Conservation (phyloP, 2,329 filamentous ascomycete genomes). For the Cadophora sp. region DNA sequence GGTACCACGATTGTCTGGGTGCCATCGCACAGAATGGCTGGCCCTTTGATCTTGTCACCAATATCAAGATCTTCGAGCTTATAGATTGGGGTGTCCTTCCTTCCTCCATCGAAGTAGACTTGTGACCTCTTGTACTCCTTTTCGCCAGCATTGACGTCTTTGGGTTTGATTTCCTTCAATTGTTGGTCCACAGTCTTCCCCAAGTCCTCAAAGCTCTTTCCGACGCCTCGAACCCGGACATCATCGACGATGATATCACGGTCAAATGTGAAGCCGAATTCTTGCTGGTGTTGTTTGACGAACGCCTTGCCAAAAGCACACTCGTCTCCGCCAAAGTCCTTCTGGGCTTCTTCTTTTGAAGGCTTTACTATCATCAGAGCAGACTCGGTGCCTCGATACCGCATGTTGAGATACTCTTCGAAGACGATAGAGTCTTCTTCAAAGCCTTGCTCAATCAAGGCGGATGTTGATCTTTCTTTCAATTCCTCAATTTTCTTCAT, state of each 20-base stretch:
- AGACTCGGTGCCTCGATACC: slow-evolving; percentile 89
- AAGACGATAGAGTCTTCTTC: slow-evolving; percentile 75
- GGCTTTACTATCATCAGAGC: slow-evolving; percentile 89
- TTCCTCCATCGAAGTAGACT: slow-evolving; percentile 86
- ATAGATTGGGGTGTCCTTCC: slow-evolving; percentile 80
- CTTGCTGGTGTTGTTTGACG: slow-evolving; percentile 84
- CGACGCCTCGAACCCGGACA: slow-evolving; percentile 85
- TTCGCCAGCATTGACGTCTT: slow-evolving; percentile 48
- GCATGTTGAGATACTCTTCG: slow-evolving; percentile 93
- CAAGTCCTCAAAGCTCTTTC: slow-evolving; percentile 81
- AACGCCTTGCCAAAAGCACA: slow-evolving; percentile 90
- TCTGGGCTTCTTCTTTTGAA: slow-evolving; percentile 62
- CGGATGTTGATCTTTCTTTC: slow-evolving; percentile 73
- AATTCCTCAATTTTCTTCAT: slow-evolving; percentile 79
- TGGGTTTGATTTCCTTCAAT: slow-evolving; percentile 70
- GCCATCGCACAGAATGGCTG: slow-evolving; percentile 85
- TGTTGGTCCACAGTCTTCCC: slow-evolving; percentile 87
- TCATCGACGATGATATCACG: slow-evolving; percentile 91
- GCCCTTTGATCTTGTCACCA: slow-evolving; percentile 77
- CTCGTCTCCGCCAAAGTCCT: slow-evolving; percentile 67
- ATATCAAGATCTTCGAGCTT: slow-evolving; percentile 76
- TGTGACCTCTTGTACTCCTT: slow-evolving; percentile 71
- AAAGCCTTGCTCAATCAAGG: slow-evolving; percentile 81
- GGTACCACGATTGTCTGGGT: slow-evolving; percentile 93
- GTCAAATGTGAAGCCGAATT: slow-evolving; percentile 91